These are phyloP conservation scores for Thalassiosira delicatula DNA, from an alignment of 352 stramenopile genomes.

Conservation along the genomic window DNA sequence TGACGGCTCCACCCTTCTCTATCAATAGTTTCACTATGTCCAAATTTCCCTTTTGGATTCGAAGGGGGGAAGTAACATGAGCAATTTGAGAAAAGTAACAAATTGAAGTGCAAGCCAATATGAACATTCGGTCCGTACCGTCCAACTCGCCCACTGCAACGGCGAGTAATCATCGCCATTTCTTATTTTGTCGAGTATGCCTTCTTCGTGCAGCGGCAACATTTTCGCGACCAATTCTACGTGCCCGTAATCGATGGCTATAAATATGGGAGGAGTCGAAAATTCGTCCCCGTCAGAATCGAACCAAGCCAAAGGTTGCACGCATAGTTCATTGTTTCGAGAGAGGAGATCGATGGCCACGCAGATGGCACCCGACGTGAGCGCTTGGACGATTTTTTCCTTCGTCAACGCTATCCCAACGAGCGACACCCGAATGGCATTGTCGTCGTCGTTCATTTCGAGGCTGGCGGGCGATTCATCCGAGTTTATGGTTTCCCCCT, in stretches of 20 bases:
- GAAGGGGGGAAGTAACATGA: too few relatives aligned
- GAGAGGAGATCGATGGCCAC: conserved; percentile 30
- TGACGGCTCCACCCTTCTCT: conserved; percentile 29
- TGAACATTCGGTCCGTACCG: conserved; percentile 12
- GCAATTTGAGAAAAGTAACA: too few relatives aligned
- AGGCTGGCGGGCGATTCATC: conserved; percentile 31
- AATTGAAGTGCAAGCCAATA: too few relatives aligned
- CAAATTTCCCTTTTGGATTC: conserved; percentile 46
- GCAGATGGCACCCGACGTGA: conserved; percentile 2
- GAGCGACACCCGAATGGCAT: conserved; percentile 32
- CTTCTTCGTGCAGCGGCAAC: conserved; percentile 37
- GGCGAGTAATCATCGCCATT: conserved; percentile 57
- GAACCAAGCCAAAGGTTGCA: conserved; percentile 41
- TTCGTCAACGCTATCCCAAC: conserved; percentile 22
- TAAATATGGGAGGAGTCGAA: conserved; percentile 54
- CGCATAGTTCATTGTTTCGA: conserved; percentile 25
- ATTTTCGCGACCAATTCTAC: conserved; percentile 37
- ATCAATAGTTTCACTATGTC: conserved; percentile 60
- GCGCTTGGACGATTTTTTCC: conserved; percentile 26
- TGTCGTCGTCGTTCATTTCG: conserved; percentile 37
- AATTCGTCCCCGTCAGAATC: conserved; percentile 61
- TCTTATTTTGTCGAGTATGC: conserved; percentile 51
- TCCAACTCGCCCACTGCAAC: conserved; percentile 62
- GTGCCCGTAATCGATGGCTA: conserved; percentile 57
- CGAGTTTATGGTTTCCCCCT: background rate